Evolutionary conservation across 73 alveolate species (phyloP), one percentile per base, ranked within the genome.

Genomic region (Tetrahymena thermophila): DNA sequence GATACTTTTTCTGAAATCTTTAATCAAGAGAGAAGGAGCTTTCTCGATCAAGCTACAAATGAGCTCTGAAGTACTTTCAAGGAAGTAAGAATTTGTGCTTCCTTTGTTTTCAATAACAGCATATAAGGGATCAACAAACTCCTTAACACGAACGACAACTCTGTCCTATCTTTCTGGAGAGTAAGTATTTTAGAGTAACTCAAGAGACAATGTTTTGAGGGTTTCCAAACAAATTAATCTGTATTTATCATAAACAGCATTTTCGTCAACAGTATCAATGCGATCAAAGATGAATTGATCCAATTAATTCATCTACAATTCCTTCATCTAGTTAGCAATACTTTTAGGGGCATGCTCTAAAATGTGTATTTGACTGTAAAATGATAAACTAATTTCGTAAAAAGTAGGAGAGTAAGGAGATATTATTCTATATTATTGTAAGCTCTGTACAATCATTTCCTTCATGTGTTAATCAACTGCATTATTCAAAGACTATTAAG

Each of bases 111-210:
- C 97, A 25, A 95, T 55, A 34, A 93, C 56, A 34, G 97, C 95
- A 35, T 43, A 89, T 19, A 95, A 44, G 0, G 84, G 56, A 55
- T 95, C 97, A 93, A 95, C 93, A 50, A 95, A 71, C 35, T 95
- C 97, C 55, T 44, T 95, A 93, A 94, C 93, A 85, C 97, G 58
- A 21, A 95, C 50, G 23, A 95, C 95, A 19, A 95, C 95, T 43
- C 97, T 57, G 31, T 95, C 97, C 17, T 93, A 55, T 35, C 94
- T 95, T 93, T 95, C 97, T 0, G 94, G 95, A 10, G 97, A 94
- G 85, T 95, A 95, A 3, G 97, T 85, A 55, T 95, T 95, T 34
- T 95, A 55, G 16, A 95, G 83, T 35, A 95, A 95, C 25, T 95
- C 97, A 34, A 95, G 55, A 13, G 97, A 55, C 5, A 95, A 93